Evolutionary conservation across 805 yeast species (phyloP), one percentile per base, ranked within the genome.

Genomic region (Yarrowia sp.): DNA sequence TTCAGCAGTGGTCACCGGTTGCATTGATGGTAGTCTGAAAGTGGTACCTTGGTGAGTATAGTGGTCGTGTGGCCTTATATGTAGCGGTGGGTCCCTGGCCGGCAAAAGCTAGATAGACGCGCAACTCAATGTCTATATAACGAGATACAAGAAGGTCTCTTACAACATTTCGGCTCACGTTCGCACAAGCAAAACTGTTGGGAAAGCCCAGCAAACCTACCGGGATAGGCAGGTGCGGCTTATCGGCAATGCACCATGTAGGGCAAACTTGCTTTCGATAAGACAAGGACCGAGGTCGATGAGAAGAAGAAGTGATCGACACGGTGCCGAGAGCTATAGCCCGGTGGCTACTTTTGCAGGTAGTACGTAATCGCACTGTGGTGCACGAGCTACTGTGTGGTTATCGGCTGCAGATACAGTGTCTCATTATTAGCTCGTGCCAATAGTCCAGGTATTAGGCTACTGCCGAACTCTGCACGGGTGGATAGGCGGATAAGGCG

Each of bases 151-250:
- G 38, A 36, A 26, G 32, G 32, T 26, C 32, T 26, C 32, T 26
- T 3, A 26, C 32, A 26, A 26, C 32, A 26, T 26, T 11, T 45
- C 36, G 38, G 52, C 52, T 49, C 40, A 32, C 19, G 10, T 16
- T 26, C 11, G 9, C 36, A 9, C 52, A 8, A 50, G 9, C 22
- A 50, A 52, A 52, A 36, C 59, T 53, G 59, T 53, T 53, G 59
- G 59, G 59, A 53, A 53, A 53, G 59, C 59, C 59, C 45, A 53
- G 59, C 59, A 53, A 53, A 53, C 59, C 59, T 53, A n/a, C 45
- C 43, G 11, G 11, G 59, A 53, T 53, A 40, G 58, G 45, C 45
- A 53, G 59, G 45, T 40, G 59, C 59, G 45, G 59, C 59, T 53
- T 53, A 53, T 53, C 43, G 43, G 26, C n/a, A 36, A 40, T 53